Evolutionary conservation across 2,329 filamentous ascomycete species (phyloP).

Genomic region (Colletotrichum lini): DNA sequence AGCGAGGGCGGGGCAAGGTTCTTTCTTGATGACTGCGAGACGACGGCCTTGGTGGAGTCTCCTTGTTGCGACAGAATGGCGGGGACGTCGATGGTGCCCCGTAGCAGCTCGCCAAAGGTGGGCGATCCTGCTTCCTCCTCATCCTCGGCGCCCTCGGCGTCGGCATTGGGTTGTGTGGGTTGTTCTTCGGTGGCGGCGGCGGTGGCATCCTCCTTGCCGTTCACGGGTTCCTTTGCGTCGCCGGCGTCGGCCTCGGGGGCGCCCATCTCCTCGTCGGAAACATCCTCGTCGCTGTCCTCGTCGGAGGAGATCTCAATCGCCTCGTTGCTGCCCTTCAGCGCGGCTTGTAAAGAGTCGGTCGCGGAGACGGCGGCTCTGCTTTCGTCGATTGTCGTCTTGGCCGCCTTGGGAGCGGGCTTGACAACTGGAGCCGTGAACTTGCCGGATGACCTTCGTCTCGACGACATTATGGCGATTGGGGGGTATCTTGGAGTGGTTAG

Average conservation of each 20-base stretch:
- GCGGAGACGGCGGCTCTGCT: constrained; percentile 68
- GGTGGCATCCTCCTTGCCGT: constrained; percentile 45
- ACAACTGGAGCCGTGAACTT: constrained; percentile 70
- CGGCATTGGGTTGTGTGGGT: constrained; percentile 48
- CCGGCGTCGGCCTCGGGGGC: constrained; percentile 45
- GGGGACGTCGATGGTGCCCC: constrained; percentile 82
- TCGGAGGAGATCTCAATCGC: constrained; percentile 73
- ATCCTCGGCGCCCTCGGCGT: constrained; percentile 54
- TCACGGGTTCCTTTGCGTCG: constrained; percentile 41
- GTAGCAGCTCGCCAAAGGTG: constrained; percentile 90
- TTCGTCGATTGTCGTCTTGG: constrained; percentile 70
- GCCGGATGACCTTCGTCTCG: constrained; percentile 72
- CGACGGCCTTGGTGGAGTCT: constrained; percentile 48
- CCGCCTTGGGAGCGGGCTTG: constrained; percentile 66
- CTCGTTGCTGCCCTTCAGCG: constrained; percentile 52
- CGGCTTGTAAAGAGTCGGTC: constrained; percentile 56
- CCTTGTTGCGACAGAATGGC: constrained; percentile 66
- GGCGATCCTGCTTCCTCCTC: constrained; percentile 67
- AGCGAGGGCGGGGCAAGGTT: constrained; percentile 75
- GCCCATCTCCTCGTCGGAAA: constrained; percentile 59
- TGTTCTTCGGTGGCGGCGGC: constrained; percentile 41
- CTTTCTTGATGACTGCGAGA: constrained; percentile 61
- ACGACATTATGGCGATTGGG: constrained; percentile 62
- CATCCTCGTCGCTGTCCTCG: constrained; percentile 62
- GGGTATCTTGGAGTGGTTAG: constrained; percentile 15